Base-by-base conservation (phyloP, 176 grass and related monocot genomes). In the Neostapfia colusana region DNA sequence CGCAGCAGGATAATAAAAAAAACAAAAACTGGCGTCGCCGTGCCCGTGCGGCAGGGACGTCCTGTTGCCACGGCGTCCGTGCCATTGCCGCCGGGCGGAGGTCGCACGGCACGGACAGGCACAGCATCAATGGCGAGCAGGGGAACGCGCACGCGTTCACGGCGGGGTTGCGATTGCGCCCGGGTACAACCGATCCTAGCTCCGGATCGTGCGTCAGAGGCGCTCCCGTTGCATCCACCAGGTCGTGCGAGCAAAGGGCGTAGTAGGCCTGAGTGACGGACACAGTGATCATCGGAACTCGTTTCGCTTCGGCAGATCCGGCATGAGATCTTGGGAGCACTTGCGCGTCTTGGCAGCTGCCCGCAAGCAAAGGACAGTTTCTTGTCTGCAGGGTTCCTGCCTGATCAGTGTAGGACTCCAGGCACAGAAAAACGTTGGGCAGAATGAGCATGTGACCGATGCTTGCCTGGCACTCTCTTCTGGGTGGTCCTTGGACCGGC, bases 311-410 rank as follows among this genome's bases (percentile, higher is more conserved):
- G 16, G 2, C 71, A 58, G 71, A 68, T 60, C 81, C 62, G 11
- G 70, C 61, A 66, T 21, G 36, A 25, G 63, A 65, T 73, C 37
- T 44, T 54, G 39, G 61, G 61, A 3, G 64, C 71, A 36, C 28
- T 65, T 37, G 80, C 16, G 53, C 10, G 23, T 65, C 21, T 72
- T 76, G 27, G 59, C 63, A 25, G 49, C 0, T 24, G 7, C 10
- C 18, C 18, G 24, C 35, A 34, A 63, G 20, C 41, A 11, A 8
- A 4, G 68, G 43, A 40, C 11, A 10, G 54, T 20, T 48, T 35
- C 34, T 40, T 23, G 18, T 56, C 63, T 56, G 24, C 44, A 8
- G 15, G 28, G 26, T 9, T 25, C 25, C 48, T 44, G 72, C 40
- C 23, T 25, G 36, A 18, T 27, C 51, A 25, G 41, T 25, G 31